Evolutionary conservation across 2,329 filamentous ascomycete species (phyloP).

Genomic region (Periconia macrospinosa): DNA sequence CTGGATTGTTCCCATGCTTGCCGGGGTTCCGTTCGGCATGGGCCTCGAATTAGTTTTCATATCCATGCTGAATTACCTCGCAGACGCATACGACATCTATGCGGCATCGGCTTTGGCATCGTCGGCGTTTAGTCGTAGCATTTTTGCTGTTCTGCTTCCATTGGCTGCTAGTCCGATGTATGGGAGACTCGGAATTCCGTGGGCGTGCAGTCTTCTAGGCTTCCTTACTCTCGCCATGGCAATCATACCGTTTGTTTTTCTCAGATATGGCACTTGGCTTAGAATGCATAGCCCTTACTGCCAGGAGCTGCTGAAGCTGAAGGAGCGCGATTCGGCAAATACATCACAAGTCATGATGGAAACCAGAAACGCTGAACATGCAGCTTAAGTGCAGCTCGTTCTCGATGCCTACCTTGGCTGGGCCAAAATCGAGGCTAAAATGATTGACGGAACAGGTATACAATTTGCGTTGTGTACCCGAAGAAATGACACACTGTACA

Average conservation of each 20-base stretch:
- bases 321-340: slow-evolving; percentile 29
- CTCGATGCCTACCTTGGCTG: no score
- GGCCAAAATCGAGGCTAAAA: no score
- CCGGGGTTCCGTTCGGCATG: slow-evolving; percentile 53
- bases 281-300: slow-evolving; percentile 64
- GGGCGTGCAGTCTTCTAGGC: slow-evolving; percentile 69
- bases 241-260: slow-evolving; percentile 72
- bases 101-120: slow-evolving; percentile 72
- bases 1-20: slow-evolving; percentile 39
- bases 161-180: slow-evolving; percentile 69
- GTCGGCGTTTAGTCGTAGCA: slow-evolving; percentile 73
- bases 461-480: no score
- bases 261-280: slow-evolving; percentile 65
- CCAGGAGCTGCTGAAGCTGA: slow-evolving; percentile 56
- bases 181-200: slow-evolving; percentile 60
- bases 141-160: slow-evolving; percentile 74
- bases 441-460: no score
- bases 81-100: slow-evolving; percentile 62
- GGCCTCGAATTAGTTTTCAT: slow-evolving; percentile 65
- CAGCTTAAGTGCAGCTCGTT: slow-evolving; percentile 11
- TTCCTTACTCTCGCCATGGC: slow-evolving; percentile 69
- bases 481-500: no score
- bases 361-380: slow-evolving; percentile 8
- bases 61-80: slow-evolving; percentile 30
- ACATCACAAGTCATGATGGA: slow-evolving; percentile 12